Base-by-base conservation (phyloP, 257 asterid genomes). In the Asclepias syriaca region DNA sequence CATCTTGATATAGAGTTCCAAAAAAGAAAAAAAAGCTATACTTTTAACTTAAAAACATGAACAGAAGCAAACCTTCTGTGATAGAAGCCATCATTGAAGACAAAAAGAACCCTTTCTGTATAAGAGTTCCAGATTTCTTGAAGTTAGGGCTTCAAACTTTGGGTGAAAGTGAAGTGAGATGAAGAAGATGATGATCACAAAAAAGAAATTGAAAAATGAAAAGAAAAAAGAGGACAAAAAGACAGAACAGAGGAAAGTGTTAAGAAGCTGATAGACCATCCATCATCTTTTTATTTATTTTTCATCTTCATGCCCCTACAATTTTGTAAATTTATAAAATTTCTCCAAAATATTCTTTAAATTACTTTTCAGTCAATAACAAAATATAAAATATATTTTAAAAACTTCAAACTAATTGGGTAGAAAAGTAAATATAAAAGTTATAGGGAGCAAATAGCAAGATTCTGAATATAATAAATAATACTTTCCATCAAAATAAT, bases 231-330 rank as follows among this genome's bases (percentile, higher is more conserved):
- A 65, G 68, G 32, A 71, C 77, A 75, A 75, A 27, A 69, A 53
- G 85, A 81, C 85, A 78, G 64, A 73, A 16, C 21, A 13, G 21
- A 53, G 83, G 85, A 78, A 81, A 50, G 60, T 58, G 85, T 6
- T 19, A 22, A 59, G 82, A 73, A 75, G 74, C 68, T 13, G 55
- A 57, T 69, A 55, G 48, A 43, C 48, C 48, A 6, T 43, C 48
- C 48, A 6, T 43, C 48, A 43, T 43, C 48, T 43, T 43, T 43
- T 14, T 19, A 32, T 49, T 59, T 18, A 0, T 50, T 72, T 75
- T 72, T 68, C 24, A 27, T 68, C 2, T 39, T 69, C n/a, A 18
- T 56, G 71, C 66, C 75, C 79, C 66, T 69, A 4, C 18, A 68
- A 16, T 48, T 27, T 24, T 21, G 5, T 3, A 48, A 6, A 74